Evolutionary conservation across 306 rosid species (phyloP), one percentile per base, ranked within the genome.

Genomic region (Trifolium dubium): DNA sequence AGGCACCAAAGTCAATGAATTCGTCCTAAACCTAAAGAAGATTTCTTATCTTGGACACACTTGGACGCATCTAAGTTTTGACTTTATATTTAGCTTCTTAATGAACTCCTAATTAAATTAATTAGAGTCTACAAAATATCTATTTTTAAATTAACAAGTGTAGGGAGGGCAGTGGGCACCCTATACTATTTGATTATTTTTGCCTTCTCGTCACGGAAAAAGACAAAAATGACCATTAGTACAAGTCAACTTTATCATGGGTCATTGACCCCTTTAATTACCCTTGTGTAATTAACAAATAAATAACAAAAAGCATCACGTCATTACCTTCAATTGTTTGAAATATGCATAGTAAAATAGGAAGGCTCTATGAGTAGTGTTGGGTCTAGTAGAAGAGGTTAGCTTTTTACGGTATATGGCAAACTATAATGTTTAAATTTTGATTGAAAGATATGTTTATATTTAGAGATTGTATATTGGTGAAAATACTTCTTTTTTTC

Each of bases 1-100:
- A 89, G 97, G 96, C 93, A 89, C 96, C 88, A 83, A 89, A 93
- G 98, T 93, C 98, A 93, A 91, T 81, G 82, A 86, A 72, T 82
- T 76, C 87, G 81, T 85, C 90, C 82, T 85, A 71, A 85, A 76
- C 87, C 81, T 85, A 73, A 84, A 76, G 87, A 83, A 81, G 75
- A 81, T 69, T 69, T 77, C 74, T 81, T 55, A 69, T 81, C 58
- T 88, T 91, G 75, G 80, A 86, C 88, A 79, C 87, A 89, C 74
- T 84, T 76, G 77, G 88, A 82, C 90, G 91, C 98, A 89, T 89
- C 92, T 84, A 75, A 71, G 79, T 64, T 85, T 83, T 93, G 97
- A 93, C 98, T 93, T 93, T 89, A 73, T 89, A 73, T 40, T 85
- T 71, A 64, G 64, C 79, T 54, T 82, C 83, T 77, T 79, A 83